Conservation (phyloP, 2,329 filamentous ascomycete genomes). For the Knoxdaviesia proteae region DNA sequence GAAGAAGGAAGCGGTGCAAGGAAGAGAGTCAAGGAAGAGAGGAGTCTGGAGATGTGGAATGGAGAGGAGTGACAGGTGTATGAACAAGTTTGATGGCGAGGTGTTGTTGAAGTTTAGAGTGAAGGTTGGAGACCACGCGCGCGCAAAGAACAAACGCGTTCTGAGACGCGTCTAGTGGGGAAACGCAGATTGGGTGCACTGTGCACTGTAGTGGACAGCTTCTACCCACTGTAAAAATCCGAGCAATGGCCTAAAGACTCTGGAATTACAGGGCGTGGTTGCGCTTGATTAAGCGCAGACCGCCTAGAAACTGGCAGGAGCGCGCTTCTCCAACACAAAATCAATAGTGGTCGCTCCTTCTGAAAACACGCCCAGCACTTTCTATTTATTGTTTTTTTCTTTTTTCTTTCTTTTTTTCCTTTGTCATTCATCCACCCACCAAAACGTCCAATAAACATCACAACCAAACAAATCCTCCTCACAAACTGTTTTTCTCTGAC, state of each 20-base stretch:
- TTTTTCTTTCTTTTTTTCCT: conserved; percentile 2
- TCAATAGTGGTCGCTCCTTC: not conserved
- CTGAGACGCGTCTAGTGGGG: too few species aligned
- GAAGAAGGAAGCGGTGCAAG: not conserved
- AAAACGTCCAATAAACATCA: too few species aligned
- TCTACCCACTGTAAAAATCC: not conserved
- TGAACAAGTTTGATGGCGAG: too few species aligned
- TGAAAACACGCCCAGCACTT: not conserved
- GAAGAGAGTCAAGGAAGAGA: not conserved
- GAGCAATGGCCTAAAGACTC: not conserved
- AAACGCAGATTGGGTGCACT: too few species aligned
- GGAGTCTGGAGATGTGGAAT: not conserved
- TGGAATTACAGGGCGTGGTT: not conserved
- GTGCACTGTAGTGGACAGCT: too few species aligned
- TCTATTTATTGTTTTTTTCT: not conserved
- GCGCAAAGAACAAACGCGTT: too few species aligned
- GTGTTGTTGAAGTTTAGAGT: too few species aligned
- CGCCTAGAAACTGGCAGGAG: not conserved
- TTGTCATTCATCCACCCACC: conserved; percentile 14
- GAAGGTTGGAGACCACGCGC: too few species aligned
- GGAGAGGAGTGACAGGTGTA: too few species aligned
- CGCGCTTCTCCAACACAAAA: not conserved
- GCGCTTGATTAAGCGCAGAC: not conserved
- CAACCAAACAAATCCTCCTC: conserved; percentile 8
- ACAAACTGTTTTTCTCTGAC: not conserved